Evolutionary conservation across 23 red algal genomes (phyloP), one percentile per base, ranked within the genome.

Genomic region (Gracilaria domingensis): DNA sequence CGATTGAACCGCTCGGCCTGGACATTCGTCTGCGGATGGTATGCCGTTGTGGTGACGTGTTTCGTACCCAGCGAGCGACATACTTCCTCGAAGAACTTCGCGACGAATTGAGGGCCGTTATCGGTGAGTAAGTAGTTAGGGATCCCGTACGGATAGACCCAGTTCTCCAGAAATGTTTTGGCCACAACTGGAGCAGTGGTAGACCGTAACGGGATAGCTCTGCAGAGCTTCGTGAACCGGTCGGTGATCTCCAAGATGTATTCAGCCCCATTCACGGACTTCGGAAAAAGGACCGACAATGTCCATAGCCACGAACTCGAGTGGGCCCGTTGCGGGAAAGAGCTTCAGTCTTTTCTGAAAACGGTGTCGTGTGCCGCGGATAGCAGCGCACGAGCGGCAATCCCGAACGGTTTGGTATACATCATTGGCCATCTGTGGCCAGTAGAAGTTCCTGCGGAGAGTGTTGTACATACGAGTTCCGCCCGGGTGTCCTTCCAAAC

Each of bases 221-320:
- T 51, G 3, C 36, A 6, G 35, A 83, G 13, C 61, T 92, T 92
- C 4, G 35, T 47, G 65, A 71, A 84, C 30, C 78, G 3, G 40
- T 59, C 78, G 50, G 75, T 82, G 23, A 92, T 82, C 18, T 83
- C 60, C 0, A 92, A n/a, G 7, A 83, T 48, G 61, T 29, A 92
- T 6, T 49, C n/a, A 33, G 72, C 5, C 0, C 59, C 76, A 21
- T 16, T 72, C 18, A 54, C 2, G 33, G 73, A 81, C 38, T 84
- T 71, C 36, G 88, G 77, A 18, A 70, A n/a, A 58, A 0, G 75
- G 88, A n/a, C 77, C 60, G 6, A 72, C 33, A 44, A 92, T 72
- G 79, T 92, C 88, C 55, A 83, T 92, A 3, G 88, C 87, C 38
- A 62, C 32, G 25, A 37, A 82, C 56, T 91, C 55, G 13, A 90